Conservation (phyloP, 805 yeast species). For the Candida yuanshanica region DNA sequence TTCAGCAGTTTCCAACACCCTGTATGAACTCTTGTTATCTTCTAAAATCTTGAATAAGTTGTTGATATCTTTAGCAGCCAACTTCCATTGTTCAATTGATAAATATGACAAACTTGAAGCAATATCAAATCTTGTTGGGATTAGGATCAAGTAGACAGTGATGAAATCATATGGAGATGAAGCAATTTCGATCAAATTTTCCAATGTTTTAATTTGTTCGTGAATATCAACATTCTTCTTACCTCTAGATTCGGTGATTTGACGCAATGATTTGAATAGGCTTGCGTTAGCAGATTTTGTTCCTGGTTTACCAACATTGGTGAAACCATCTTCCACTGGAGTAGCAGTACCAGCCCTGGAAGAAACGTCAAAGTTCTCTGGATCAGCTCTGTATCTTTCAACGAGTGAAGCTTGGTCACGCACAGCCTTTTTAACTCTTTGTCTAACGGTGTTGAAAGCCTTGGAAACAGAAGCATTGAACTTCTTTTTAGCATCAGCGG, state of each 20-base stretch:
- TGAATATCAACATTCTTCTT: conserved; percentile 83
- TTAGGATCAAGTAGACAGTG: conserved; percentile 68
- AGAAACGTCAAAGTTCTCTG: conserved; percentile 60
- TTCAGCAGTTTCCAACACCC: conserved; percentile 70
- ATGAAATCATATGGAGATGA: conserved; percentile 70
- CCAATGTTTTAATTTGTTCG: conserved; percentile 73
- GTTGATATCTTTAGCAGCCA: conserved; percentile 56
- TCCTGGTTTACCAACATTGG: conserved; percentile 31
- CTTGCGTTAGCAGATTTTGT: conserved; percentile 22
- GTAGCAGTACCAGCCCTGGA: conserved; percentile 22
- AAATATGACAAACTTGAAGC: conserved; percentile 60
- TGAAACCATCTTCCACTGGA: conserved; percentile 22
- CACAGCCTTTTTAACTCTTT: conserved; percentile 75
- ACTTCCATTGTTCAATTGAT: conserved; percentile 78
- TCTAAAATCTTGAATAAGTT: conserved; percentile 66
- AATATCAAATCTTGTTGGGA: conserved; percentile 85
- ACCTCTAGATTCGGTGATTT: conserved; percentile 86
- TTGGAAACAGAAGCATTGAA: conserved; percentile 78
- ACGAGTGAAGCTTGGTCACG: conserved; percentile 63
- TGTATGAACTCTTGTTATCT: conserved; percentile 47
- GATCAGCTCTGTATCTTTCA: conserved; percentile 56
- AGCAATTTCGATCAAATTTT: conserved; percentile 45
- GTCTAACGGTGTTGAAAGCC: conserved; percentile 82
- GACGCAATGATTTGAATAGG: conserved; percentile 67
- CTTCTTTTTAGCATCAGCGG: conserved; percentile 53